Conservation (phyloP, 371 early-diverging fungal species). For the Actinomucor elegans region DNA sequence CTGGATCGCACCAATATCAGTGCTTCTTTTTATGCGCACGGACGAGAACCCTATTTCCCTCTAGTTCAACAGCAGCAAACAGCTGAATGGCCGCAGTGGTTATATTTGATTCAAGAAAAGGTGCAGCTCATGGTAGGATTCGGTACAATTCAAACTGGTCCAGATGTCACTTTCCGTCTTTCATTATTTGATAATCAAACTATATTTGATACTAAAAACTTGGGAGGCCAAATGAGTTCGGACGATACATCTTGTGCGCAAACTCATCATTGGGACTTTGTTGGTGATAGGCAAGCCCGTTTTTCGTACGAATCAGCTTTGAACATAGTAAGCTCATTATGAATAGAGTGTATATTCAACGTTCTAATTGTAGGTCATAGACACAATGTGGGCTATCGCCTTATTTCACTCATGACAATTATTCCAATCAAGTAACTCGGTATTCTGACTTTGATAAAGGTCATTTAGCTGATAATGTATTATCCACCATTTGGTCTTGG, state of each 20-base stretch:
- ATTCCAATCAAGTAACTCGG: slow-evolving; percentile 1
- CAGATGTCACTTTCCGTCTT: slow-evolving; percentile 11
- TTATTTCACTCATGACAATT: slow-evolving; percentile 27
- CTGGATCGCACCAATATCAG: not conserved
- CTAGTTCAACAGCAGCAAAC: not conserved
- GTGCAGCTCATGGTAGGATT: slow-evolving; percentile 35
- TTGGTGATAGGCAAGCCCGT: not conserved
- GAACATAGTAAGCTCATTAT: slow-evolving; percentile 14
- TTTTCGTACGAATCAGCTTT: not conserved
- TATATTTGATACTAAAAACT: slow-evolving; percentile 18
- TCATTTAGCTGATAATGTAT: slow-evolving; percentile 25
- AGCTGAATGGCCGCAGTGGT: slow-evolving; percentile 32
- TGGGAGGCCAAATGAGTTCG: not conserved
- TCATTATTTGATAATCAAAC: slow-evolving; percentile 15
- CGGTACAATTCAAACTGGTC: slow-evolving; percentile 14
- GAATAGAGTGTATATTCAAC: not conserved
- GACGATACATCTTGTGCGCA: not conserved
- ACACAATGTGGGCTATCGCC: slow-evolving; percentile 39
- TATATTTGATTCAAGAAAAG: slow-evolving; percentile 23
- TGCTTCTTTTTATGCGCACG: slow-evolving; percentile 6
- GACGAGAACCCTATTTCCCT: slow-evolving; percentile 3
- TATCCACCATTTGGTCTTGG: slow-evolving; percentile 48
- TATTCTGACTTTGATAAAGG: slow-evolving; percentile 12
- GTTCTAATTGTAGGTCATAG: slow-evolving; percentile 7
- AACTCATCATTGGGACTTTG: not conserved